Percentiles rank a stretch among this genome's conserved stretches.
Conservation (phyloP, 2,329 filamentous ascomycete genomes). For the Epichloe baconii region DNA sequence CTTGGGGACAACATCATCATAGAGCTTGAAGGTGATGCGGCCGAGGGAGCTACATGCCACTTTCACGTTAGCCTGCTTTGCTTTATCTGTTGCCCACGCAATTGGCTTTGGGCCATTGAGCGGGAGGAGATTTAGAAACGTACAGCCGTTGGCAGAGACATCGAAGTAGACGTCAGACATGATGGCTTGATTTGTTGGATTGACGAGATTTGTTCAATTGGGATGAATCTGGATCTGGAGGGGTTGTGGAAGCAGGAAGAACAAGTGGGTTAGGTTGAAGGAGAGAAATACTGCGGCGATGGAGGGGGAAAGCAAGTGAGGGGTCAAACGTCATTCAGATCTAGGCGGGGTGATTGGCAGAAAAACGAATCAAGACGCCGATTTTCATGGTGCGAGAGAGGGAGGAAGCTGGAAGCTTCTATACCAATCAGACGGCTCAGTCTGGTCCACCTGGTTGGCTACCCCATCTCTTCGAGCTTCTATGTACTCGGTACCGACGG, state of each 20-base stretch:
- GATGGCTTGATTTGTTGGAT: not conserved
- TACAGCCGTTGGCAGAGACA: constrained; percentile 7
- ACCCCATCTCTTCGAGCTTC: too few species aligned
- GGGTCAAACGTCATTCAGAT: constrained; percentile 7
- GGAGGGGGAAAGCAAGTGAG: constrained; percentile 2
- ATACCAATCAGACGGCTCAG: constrained; percentile 1
- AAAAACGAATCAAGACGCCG: not conserved
- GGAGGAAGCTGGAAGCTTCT: constrained; percentile 1
- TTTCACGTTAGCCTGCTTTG: not conserved
- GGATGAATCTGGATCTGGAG: not conserved
- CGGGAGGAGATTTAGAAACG: not conserved
- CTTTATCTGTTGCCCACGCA: not conserved
- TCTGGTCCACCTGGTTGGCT: not conserved
- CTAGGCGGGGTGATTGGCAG: not conserved
- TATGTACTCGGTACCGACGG: too few species aligned
- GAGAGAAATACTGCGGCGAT: not conserved
- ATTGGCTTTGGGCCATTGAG: not conserved
- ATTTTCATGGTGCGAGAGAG: not conserved
- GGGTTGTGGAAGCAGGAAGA: not conserved
- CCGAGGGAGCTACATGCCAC: constrained; percentile 26
- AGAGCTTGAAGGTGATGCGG: constrained; percentile 84
- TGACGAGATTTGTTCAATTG: not conserved
- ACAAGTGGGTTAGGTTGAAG: not conserved
- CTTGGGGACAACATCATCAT: constrained; percentile 74
- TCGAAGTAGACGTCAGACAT: constrained; percentile 9